Conservation (phyloP, 768 basidiomycete species). For the Candolleomyces efflorescens region DNA sequence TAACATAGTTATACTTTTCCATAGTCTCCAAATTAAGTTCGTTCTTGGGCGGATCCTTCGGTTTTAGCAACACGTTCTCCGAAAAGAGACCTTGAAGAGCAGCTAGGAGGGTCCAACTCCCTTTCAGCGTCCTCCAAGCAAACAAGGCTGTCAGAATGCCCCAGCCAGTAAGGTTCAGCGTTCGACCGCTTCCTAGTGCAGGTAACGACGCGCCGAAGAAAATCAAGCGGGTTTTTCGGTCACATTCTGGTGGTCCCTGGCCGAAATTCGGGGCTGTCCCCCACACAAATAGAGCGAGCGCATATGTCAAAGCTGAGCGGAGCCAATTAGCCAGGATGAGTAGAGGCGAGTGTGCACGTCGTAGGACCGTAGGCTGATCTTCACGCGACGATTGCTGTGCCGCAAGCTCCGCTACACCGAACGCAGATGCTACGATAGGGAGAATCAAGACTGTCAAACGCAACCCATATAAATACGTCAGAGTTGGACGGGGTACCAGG, state of each 20-base stretch:
- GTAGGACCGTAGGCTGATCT: conserved; percentile 13
- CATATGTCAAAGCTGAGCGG: conserved; percentile 22
- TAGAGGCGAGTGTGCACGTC: conserved; percentile 19
- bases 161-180: conserved; percentile 18
- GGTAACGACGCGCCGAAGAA: conserved; percentile 23
- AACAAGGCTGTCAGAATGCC: conserved; percentile 16
- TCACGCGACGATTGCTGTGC: conserved; percentile 3
- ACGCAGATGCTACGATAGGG: conserved; percentile 21
- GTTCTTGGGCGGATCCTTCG: conserved; percentile 16
- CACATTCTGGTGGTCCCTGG: conserved; percentile 15
- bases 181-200: conserved; percentile 17
- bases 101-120: conserved; percentile 13
- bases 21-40: conserved; percentile 17
- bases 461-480: background rate
- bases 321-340: conserved; percentile 23
- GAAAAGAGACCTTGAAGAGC: conserved; percentile 17
- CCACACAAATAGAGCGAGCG: conserved; percentile 24
- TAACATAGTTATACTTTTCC: conserved; percentile 13
- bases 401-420: conserved; percentile 18
- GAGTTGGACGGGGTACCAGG: background rate
- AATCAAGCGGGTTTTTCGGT: conserved; percentile 18
- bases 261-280: conserved; percentile 20
- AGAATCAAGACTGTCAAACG: conserved; percentile 17
- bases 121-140: conserved; percentile 14
- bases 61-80: conserved; percentile 15